These are phyloP conservation scores for Pseudogymnoascus sp. DNA, from an alignment of 2,329 filamentous ascomycete species.

Conservation along the genomic window DNA sequence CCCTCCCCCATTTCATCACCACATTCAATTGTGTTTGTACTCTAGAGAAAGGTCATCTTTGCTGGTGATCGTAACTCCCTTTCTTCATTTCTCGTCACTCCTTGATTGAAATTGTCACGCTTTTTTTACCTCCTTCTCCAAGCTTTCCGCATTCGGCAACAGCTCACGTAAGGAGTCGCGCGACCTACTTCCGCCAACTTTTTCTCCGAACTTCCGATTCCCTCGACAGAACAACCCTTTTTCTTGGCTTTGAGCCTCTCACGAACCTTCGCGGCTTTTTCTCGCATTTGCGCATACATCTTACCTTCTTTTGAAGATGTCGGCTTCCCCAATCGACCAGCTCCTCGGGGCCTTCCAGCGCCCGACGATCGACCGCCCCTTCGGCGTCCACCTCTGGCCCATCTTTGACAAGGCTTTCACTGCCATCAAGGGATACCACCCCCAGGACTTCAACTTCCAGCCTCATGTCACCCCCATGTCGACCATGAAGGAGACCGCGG, in stretches of 20 bases:
- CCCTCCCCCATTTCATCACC: slow-evolving; percentile 29
- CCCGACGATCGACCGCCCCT: slow-evolving; percentile 84
- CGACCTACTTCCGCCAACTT: slow-evolving; percentile 11
- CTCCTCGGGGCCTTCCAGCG: slow-evolving; percentile 49
- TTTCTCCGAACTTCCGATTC: slow-evolving; percentile 12
- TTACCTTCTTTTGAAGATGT: neutral
- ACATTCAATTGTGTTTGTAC: slow-evolving; percentile 14
- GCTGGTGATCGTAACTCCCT: slow-evolving; percentile 15
- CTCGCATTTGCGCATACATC: neutral
- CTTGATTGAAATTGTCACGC: slow-evolving; percentile 27
- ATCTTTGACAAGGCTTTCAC: slow-evolving; percentile 86
- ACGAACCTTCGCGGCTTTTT: slow-evolving; percentile 7
- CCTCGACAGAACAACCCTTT: slow-evolving; percentile 14
- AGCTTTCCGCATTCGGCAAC: slow-evolving; percentile 5
- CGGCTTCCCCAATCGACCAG: slow-evolving; percentile 21
- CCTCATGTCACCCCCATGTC: slow-evolving; percentile 81
- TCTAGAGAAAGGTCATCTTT: slow-evolving; percentile 16
- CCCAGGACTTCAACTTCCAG: slow-evolving; percentile 78
- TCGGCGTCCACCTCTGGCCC: slow-evolving; percentile 87
- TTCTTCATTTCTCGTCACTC: slow-evolving; percentile 33
- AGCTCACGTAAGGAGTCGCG: slow-evolving; percentile 8
- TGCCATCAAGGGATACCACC: slow-evolving; percentile 68
- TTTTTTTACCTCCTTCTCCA: slow-evolving; percentile 12
- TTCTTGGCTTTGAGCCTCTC: slow-evolving; percentile 10
- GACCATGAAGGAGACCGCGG: slow-evolving; percentile 72